Evolutionary conservation across 1,284 basidiomycete species (phyloP).

Genomic region (Tausonia pullulans): DNA sequence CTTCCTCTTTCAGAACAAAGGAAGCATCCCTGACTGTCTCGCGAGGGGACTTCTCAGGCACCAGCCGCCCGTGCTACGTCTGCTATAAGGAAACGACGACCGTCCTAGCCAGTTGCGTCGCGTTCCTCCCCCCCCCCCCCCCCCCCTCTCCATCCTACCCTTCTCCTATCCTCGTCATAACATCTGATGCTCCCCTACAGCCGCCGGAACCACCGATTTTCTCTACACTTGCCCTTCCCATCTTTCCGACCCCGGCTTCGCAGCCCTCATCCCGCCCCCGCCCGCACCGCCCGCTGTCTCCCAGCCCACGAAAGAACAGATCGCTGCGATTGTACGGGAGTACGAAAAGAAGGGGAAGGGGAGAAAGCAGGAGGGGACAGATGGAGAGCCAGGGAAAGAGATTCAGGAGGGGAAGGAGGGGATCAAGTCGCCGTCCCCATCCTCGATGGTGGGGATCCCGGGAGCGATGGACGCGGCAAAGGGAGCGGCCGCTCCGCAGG

Average conservation of each 20-base stretch:
- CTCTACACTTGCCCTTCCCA: constrained; percentile 7
- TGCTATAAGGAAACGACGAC: constrained; percentile 6
- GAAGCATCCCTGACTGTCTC: neutral
- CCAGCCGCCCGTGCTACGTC: constrained; percentile 10
- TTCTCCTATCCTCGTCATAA: neutral
- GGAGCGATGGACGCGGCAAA: too few species aligned
- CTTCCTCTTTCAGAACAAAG: neutral
- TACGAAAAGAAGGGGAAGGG: too few species aligned
- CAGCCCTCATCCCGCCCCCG: constrained; percentile 2
- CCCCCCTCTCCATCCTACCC: neutral
- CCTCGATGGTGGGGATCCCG: too few species aligned
- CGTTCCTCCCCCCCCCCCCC: too few species aligned
- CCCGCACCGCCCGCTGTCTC: too few species aligned
- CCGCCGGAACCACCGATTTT: constrained; percentile 9
- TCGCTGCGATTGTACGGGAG: too few species aligned
- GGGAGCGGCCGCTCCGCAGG: too few species aligned
- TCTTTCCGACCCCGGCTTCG: constrained; percentile 4
- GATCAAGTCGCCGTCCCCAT: too few species aligned
- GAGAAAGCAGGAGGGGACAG: too few species aligned
- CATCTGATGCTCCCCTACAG: neutral
- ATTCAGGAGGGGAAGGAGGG: too few species aligned
- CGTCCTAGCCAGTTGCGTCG: constrained; percentile 5
- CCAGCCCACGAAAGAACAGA: too few species aligned
- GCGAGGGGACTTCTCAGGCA: neutral
- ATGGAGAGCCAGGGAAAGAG: too few species aligned